Percentiles rank a stretch among this genome's conserved stretches.
These are phyloP conservation scores for Starmerella kuoi DNA, from an alignment of 805 yeast genomes.

Conservation along the genomic window DNA sequence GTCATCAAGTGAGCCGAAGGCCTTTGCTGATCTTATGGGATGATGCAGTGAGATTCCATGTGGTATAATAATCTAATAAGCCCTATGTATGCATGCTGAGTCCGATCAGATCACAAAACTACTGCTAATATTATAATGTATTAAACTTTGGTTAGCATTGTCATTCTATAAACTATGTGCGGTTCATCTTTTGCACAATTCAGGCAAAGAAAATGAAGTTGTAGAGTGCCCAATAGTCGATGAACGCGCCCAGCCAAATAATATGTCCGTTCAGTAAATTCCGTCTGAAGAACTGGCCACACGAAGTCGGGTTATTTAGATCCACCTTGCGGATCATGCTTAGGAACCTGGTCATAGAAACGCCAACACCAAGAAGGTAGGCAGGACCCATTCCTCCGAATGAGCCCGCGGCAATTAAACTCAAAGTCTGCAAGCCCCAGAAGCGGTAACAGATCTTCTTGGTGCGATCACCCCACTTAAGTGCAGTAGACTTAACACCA, in stretches of 20 bases:
- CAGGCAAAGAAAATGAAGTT: too few relatives aligned
- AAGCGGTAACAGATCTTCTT: slow-evolving; percentile 56
- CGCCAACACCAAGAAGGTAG: slow-evolving; percentile 49
- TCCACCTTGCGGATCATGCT: slow-evolving; percentile 62
- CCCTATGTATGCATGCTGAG: too few relatives aligned
- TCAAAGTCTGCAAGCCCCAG: slow-evolving; percentile 53
- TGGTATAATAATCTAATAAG: too few relatives aligned
- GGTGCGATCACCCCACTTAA: slow-evolving; percentile 80
- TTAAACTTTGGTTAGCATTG: too few relatives aligned
- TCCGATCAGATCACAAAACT: too few relatives aligned
- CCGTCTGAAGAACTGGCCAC: slow-evolving; percentile 69
- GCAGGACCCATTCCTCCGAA: slow-evolving; percentile 80
- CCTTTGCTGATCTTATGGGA: slow-evolving; percentile 16
- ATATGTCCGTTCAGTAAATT: slow-evolving; percentile 54
- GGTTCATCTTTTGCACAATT: too few relatives aligned
- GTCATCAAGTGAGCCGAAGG: background rate
- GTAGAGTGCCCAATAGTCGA: slow-evolving; percentile 29
- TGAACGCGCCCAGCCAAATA: slow-evolving; percentile 28
- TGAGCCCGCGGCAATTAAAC: slow-evolving; percentile 56
- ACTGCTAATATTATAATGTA: too few relatives aligned
- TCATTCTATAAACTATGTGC: too few relatives aligned
- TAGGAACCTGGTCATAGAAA: slow-evolving; percentile 58
- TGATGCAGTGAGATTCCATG: background rate
- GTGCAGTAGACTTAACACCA: slow-evolving; percentile 90
- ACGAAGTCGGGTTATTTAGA: slow-evolving; percentile 62